A percentile compares a stretch with the other conserved stretches of the same genome.
Conservation (phyloP, 148 eudicot species). For the Fallopia convolvulus region DNA sequence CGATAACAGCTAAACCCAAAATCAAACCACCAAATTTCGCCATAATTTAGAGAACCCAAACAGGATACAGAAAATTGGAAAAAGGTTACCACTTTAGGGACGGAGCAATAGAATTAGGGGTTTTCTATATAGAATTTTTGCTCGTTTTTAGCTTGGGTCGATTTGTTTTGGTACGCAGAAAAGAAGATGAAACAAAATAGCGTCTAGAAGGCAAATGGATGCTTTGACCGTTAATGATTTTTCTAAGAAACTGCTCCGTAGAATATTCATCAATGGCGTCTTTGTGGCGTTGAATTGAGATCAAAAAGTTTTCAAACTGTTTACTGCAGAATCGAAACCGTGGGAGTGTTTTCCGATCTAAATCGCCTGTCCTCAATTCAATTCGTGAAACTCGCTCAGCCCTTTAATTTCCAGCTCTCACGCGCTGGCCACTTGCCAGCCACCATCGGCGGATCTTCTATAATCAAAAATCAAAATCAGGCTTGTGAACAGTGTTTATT, state of each 20-base stretch:
- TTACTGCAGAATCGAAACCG: too few relatives aligned
- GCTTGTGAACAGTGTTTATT: too few relatives aligned
- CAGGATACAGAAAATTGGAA: background rate
- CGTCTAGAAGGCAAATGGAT: conserved; percentile 5
- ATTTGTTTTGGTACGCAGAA: too few relatives aligned
- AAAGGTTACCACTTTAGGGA: background rate
- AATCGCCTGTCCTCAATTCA: too few relatives aligned
- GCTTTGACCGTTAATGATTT: conserved; percentile 6
- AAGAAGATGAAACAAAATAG: background rate
- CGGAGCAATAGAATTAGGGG: background rate
- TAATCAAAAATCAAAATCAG: too few relatives aligned
- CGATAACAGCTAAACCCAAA: conserved; percentile 31
- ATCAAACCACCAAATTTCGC: conserved; percentile 29
- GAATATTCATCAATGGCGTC: background rate
- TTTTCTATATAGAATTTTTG: background rate
- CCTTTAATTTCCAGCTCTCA: too few relatives aligned
- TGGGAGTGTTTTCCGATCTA: too few relatives aligned
- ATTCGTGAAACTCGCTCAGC: too few relatives aligned
- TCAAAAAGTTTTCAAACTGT: background rate
- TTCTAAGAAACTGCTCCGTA: background rate
- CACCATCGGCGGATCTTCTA: too few relatives aligned
- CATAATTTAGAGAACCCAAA: conserved; percentile 14
- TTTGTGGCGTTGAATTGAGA: conserved; percentile 4
- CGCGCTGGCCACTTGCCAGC: too few relatives aligned
- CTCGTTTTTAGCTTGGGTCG: background rate